A percentile compares a stretch with the other conserved stretches of the same genome.
Evolutionary conservation across 1,284 basidiomycete species (phyloP).

Genomic region (Spongiforma sp.): DNA sequence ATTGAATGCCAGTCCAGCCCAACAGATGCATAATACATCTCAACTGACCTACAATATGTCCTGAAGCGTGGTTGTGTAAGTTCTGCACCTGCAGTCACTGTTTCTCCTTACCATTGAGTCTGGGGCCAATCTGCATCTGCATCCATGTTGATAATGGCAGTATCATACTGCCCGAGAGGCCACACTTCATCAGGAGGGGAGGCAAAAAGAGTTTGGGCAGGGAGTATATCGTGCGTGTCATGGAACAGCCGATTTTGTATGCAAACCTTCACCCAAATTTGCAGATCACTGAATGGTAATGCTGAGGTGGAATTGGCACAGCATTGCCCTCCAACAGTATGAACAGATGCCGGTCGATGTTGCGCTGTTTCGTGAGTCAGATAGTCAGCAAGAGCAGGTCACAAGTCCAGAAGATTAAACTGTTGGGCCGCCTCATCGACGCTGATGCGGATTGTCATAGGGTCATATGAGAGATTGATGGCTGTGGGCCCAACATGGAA

Average conservation of each 20-base stretch:
- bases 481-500: background rate
- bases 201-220: background rate
- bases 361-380: background rate
- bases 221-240: background rate
- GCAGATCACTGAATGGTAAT: background rate
- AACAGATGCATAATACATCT: background rate
- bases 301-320: background rate
- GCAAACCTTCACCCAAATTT: background rate
- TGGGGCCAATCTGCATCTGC: background rate
- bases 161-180: background rate
- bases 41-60: background rate
- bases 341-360: background rate
- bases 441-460: background rate
- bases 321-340: background rate
- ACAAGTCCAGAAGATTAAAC: background rate
- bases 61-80: background rate
- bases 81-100: background rate
- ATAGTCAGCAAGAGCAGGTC: background rate
- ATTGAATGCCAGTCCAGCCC: background rate
- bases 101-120: background rate
- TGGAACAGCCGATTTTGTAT: background rate
- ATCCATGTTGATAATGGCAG: background rate
- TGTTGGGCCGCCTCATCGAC: background rate
- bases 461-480: slow-evolving; percentile 5
- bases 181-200: background rate